Evolutionary conservation across 2,329 filamentous ascomycete genomes (phyloP).

Genomic region (Sclerotinia glacialis): DNA sequence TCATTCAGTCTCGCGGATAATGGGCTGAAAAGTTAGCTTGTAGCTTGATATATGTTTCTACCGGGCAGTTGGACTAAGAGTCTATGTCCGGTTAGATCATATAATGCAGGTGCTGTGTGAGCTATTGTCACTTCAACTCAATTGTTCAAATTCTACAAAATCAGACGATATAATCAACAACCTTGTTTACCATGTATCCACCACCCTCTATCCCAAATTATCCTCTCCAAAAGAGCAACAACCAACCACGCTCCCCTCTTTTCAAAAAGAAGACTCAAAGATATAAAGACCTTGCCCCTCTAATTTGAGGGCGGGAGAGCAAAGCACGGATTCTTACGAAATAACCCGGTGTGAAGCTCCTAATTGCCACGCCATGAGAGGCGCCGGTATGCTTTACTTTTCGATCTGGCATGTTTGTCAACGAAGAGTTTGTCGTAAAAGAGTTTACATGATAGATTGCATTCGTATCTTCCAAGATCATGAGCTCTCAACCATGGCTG

Average conservation of each 20-base stretch:
- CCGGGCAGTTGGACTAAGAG: background rate
- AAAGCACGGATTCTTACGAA: background rate
- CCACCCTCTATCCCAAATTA: background rate
- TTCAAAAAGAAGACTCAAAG: background rate
- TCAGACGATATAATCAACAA: background rate
- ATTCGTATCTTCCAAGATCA: too few relatives aligned
- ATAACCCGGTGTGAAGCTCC: background rate
- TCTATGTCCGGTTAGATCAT: background rate
- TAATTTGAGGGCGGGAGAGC: background rate
- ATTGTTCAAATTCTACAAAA: background rate
- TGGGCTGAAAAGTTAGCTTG: background rate
- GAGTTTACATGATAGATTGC: too few relatives aligned
- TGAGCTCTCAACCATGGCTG: too few relatives aligned
- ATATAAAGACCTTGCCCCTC: background rate
- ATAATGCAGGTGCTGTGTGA: background rate
- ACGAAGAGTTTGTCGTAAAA: background rate
- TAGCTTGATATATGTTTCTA: background rate
- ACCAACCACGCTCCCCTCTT: background rate
- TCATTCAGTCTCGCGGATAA: background rate
- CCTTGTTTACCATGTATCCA: background rate
- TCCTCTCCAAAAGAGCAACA: background rate
- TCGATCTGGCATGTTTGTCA: background rate
- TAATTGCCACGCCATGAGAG: background rate
- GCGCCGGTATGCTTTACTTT: background rate
- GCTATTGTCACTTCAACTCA: background rate